Conservation (phyloP, 31 red algal species). For the Odonthalia washingtoniensis region DNA sequence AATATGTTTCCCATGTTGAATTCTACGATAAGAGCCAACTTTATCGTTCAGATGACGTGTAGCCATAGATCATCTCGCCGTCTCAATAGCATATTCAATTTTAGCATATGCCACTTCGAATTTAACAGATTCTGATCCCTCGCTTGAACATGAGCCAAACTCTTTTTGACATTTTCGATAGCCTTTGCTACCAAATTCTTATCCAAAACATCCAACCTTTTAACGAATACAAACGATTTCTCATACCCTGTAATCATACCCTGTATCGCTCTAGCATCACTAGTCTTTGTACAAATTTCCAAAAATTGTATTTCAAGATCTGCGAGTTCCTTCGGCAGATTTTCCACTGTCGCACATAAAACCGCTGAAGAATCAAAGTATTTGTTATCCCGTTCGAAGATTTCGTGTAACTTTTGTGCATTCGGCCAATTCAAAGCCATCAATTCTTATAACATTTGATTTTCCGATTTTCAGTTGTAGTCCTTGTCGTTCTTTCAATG, state of each 20-base stretch:
- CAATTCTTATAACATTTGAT: background rate
- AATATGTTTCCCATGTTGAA: too few species aligned
- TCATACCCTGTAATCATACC: too few species aligned
- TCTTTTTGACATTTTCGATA: conserved; percentile 41
- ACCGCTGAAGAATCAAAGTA: conserved; percentile 39
- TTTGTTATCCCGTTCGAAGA: conserved; percentile 67
- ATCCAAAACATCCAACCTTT: conserved; percentile 43
- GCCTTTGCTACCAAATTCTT: conserved; percentile 6
- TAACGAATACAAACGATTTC: conserved; percentile 59
- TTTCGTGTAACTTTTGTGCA: conserved; percentile 65
- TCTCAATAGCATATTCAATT: conserved; percentile 72
- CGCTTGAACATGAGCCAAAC: conserved; percentile 61
- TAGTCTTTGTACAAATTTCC: conserved; percentile 18
- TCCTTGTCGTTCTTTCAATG: too few species aligned
- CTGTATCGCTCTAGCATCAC: conserved; percentile 66
- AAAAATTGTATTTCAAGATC: conserved; percentile 33
- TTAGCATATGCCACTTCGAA: conserved; percentile 73
- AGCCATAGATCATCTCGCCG: conserved; percentile 55
- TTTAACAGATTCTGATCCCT: conserved; percentile 76
- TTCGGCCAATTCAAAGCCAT: conserved; percentile 70
- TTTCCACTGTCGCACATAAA: conserved; percentile 55
- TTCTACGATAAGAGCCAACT: too few species aligned
- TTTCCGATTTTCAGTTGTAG: background rate
- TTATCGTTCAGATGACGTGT: conserved; percentile 39
- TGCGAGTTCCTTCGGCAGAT: conserved; percentile 40